phyloP scores from a whole-genome alignment of 768 basidiomycete genomes.

The Pisolithus marmoratus region DNA sequence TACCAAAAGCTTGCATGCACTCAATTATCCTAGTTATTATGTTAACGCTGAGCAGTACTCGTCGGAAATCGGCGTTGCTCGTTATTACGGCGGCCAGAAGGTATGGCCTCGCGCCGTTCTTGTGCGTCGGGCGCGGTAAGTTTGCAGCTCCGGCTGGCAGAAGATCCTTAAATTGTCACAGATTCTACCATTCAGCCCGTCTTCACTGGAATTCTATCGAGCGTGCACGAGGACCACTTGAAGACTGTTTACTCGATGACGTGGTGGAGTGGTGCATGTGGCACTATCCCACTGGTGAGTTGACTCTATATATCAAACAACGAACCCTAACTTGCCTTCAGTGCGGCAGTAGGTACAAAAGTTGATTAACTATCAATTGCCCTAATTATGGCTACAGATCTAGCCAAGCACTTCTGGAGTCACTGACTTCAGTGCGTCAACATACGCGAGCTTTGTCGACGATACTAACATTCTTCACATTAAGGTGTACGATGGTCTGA shows the following conservation, averaged over 20 bases:
- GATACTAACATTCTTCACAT: background rate
- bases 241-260: constrained; percentile 65
- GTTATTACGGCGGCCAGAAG: constrained; percentile 66
- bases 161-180: constrained; percentile 16
- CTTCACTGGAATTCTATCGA: constrained; percentile 73
- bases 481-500: constrained; percentile 65
- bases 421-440: constrained; percentile 13
- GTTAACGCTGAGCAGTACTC: constrained; percentile 53
- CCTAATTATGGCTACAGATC: constrained; percentile 17
- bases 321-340: constrained; percentile 1
- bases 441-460: background rate
- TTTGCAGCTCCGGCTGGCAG: background rate
- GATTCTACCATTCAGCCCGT: constrained; percentile 61
- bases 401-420: constrained; percentile 35
- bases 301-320: background rate
- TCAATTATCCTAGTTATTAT: constrained; percentile 39
- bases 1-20: background rate
- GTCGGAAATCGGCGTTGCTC: constrained; percentile 59
- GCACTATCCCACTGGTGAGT: constrained; percentile 54
- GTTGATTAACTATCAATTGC: background rate
- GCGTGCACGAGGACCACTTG: constrained; percentile 50
- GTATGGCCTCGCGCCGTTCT: constrained; percentile 71
- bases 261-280: constrained; percentile 72
- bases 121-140: constrained; percentile 60
- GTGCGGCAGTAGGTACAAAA: constrained; percentile 24